These are phyloP conservation scores for Bocquillonia castaneifolia DNA, from an alignment of 441 rosid genomes.

Conservation along the genomic window DNA sequence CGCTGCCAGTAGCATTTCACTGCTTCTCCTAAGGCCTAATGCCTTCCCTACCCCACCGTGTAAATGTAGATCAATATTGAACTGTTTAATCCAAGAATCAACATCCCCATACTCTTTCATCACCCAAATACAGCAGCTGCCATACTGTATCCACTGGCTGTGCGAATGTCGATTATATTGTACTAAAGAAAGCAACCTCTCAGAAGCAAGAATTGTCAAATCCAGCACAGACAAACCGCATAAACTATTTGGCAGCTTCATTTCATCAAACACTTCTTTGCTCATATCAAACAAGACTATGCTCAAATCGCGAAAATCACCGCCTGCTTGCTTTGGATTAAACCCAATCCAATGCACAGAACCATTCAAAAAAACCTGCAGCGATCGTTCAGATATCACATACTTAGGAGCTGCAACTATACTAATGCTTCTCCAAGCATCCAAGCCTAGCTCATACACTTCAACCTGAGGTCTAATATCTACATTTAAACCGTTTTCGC, in stretches of 20 bases:
- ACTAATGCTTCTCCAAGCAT: constrained; percentile 20
- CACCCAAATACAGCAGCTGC: constrained; percentile 26
- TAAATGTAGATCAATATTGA: constrained; percentile 17
- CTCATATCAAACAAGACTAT: constrained; percentile 10
- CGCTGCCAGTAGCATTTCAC: constrained; percentile 12
- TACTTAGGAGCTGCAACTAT: neutral
- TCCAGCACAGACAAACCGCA: constrained; percentile 9
- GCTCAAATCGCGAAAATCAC: constrained; percentile 8
- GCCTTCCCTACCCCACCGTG: constrained; percentile 13
- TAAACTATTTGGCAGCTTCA: constrained; percentile 17
- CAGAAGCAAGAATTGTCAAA: neutral
- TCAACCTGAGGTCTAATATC: constrained; percentile 8
- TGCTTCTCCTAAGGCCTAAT: constrained; percentile 16
- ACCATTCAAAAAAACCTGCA: constrained; percentile 19
- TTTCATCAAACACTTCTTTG: constrained; percentile 22
- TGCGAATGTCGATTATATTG: constrained; percentile 9
- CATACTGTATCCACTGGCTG: constrained; percentile 7
- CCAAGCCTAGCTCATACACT: constrained; percentile 2
- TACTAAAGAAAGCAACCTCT: constrained; percentile 9
- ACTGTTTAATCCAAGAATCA: constrained; percentile 23
- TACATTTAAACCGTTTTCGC: neutral
- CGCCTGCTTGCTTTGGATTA: neutral
- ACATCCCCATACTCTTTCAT: constrained; percentile 23
- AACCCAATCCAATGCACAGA: constrained; percentile 29
- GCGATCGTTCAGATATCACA: constrained; percentile 10